Base-by-base conservation (phyloP, 2,329 filamentous ascomycete species). In the Penicillium sp. region DNA sequence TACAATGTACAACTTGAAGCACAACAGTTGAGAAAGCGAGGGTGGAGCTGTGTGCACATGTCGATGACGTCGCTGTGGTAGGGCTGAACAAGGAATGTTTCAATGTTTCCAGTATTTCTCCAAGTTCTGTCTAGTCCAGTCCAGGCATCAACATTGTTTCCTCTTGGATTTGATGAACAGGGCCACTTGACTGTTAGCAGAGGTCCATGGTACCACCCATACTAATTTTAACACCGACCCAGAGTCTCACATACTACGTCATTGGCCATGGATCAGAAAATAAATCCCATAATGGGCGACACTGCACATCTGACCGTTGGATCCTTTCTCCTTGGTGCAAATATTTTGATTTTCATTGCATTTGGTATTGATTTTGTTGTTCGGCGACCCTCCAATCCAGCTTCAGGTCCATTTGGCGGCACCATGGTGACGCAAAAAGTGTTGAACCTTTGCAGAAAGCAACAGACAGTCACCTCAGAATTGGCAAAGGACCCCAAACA, bases 401-500 rank as follows among this genome's bases (percentile, higher is more conserved):
- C 59, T 44, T 17, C 26, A 8, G 59, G 58, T 54, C 46, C 36
- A n/a, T 26, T 43, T 27, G 36, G 32, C 54, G 36, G 32, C 54
- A 51, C 44, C 17, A 76, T 74, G 59, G 67, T 83, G 27, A 72
- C 76, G 7, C 73, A 80, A 15, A 71, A 72, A 10, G 68, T 86
- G 7, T 73, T 78, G 53, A 68, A 77, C 20, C 69, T 85, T 8
- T 87, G 84, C 64, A 78, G 74, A 23, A 75, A 70, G 10, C 58
- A 68, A 13, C 72, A 80, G 27, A 86, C 79, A 15, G 81, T 89
- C n/a, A 85, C 78, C 24, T 80, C 82, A 0, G 69, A 80, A 21
- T 60, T 88, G 4, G 83, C 83, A 1, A 67, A 75, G 23, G 71
- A 87, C 46, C 81, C 84, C 0, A 68, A 70, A 0, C 61, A 80